Base-by-base conservation (phyloP, 441 rosid genomes). In the Populus tomentosa region DNA sequence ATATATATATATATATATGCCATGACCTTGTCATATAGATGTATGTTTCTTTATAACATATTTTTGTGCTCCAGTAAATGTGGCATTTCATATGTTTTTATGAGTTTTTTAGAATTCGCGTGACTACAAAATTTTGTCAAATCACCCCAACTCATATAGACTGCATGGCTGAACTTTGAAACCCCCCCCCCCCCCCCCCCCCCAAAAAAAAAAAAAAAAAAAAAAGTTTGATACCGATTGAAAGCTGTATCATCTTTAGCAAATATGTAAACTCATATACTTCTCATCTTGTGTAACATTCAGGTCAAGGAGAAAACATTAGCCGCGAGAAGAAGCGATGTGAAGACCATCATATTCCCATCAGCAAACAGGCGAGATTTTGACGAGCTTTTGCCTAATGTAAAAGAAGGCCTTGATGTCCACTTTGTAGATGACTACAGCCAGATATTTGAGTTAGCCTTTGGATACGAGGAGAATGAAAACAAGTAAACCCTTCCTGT, bases 251-350 rank as follows among this genome's bases (percentile, higher is more conserved):
- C 21, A 53, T 10, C n/a, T 62, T 26, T 56, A 18, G 71, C 16
- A 28, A 3, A 20, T 40, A 5, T 11, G 0, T 24, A 18, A 26
- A 59, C n/a, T 59, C 14, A 68, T 35, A 3, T 62, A 32, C 50
- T n/a, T 26, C 20, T 6, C 3, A 28, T 30, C 50, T 70, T 33
- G 53, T 71, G 18, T 71, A 68, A 76, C 6, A 59, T 68, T 46
- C 88, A 95, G 97, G 99, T 94, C 7, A 93, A 91, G 84, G 99
- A 95, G 96, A 95, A 95, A 81, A 89, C 97, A 61, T 90, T 91
- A 81, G 97, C 99, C 2, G 97, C 99, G 0, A 89, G 95, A 83
- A 86, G 98, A 81, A 97, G 98, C 10, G 94, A 88, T 28, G 91
- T 93, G 84, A 97, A 86, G 88, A 93, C 89, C 6, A 87, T 92